Conservation (phyloP, 208 protist genomes). For the Trypanosoma caninum region DNA sequence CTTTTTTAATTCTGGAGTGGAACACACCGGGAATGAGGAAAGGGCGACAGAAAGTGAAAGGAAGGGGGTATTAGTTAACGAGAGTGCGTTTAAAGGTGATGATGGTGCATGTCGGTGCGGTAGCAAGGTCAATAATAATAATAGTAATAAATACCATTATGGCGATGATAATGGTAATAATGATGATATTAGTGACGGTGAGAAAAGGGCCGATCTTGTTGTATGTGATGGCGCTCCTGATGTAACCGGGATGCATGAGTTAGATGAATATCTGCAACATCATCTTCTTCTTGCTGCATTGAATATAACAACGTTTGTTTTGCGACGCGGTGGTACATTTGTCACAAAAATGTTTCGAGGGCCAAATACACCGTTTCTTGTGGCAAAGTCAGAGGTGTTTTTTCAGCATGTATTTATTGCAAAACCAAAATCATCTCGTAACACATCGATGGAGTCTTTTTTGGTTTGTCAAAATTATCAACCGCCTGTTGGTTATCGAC, state of each 20-base stretch:
- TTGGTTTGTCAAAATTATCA: conserved; percentile 93
- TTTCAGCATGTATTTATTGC: conserved; percentile 94
- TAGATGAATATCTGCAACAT: conserved; percentile 99
- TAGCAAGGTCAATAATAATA: neutral
- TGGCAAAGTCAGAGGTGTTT: conserved; percentile 95
- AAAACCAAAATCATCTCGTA: conserved; percentile 96
- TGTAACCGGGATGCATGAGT: conserved; percentile 98
- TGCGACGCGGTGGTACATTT: conserved; percentile 93
- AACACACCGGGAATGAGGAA: conserved; percentile 26
- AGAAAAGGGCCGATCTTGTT: conserved; percentile 94
- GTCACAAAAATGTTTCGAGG: conserved; percentile 99
- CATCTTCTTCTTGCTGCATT: conserved; percentile 97
- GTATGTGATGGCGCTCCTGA: conserved; percentile 99
- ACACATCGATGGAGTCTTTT: conserved; percentile 96
- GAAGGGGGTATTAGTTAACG: neutral
- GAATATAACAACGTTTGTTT: conserved; percentile 97
- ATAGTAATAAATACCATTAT: neutral
- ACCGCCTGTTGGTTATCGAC: conserved; percentile 81
- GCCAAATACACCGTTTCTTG: conserved; percentile 90
- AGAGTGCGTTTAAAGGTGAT: no score
- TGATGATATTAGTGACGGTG: neutral
- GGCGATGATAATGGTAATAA: conserved; percentile 37
- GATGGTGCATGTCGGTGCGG: no score
- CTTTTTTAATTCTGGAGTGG: no score
- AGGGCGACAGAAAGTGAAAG: neutral